Percentiles rank a stretch among this genome's conserved stretches.
Evolutionary conservation across 1,284 basidiomycete species (phyloP).

Genomic region (Singerocomus rubriflavus): DNA sequence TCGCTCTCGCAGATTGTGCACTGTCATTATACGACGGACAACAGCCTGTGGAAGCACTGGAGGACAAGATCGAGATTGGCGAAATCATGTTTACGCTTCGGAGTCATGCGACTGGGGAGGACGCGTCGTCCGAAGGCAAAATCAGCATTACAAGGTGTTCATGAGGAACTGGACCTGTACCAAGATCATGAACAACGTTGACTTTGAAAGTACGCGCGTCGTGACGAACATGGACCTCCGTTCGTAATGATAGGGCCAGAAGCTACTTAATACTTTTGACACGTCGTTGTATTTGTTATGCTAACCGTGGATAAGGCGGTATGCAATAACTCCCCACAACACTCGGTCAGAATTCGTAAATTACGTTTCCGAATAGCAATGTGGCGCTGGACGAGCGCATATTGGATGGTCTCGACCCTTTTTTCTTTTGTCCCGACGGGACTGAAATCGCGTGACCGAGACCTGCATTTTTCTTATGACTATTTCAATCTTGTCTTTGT

Average conservation of each 20-base stretch:
- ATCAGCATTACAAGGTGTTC: not conserved
- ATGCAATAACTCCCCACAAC: no score
- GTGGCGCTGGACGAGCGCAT: no score
- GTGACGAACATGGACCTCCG: not conserved
- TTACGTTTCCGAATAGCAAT: no score
- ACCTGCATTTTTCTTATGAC: not conserved
- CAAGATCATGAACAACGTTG: not conserved
- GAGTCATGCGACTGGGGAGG: not conserved
- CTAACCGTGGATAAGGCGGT: no score
- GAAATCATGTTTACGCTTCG: conserved; percentile 21
- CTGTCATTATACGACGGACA: conserved; percentile 22
- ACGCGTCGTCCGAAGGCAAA: not conserved
- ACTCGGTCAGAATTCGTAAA: no score
- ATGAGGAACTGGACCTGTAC: not conserved
- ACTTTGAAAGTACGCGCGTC: not conserved
- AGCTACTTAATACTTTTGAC: not conserved
- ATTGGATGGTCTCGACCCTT: no score
- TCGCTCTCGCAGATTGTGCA: conserved; percentile 15
- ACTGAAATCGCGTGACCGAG: conserved; percentile 7
- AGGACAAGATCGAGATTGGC: conserved; percentile 20
- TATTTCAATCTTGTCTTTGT: no score
- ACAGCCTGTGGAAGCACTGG: conserved; percentile 6
- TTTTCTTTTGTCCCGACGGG: not conserved
- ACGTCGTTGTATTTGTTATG: no score
- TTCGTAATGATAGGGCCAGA: not conserved